phyloP scores from a whole-genome alignment of 148 eudicot genomes.

The Arctostaphylos glauca region DNA sequence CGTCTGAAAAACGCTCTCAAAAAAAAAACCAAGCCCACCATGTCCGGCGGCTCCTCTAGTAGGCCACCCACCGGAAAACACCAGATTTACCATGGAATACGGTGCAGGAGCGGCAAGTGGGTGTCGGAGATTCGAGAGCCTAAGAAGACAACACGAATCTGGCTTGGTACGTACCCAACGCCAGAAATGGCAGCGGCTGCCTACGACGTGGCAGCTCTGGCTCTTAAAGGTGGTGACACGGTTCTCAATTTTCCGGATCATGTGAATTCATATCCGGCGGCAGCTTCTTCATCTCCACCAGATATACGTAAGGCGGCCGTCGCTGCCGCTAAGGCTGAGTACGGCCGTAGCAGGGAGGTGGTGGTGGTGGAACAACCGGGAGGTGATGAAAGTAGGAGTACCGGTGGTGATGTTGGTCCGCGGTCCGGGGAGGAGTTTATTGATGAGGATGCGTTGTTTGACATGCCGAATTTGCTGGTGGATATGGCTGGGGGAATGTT shows the following conservation, averaged over 20 bases:
- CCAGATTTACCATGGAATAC: conserved; percentile 32
- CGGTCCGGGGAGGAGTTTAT: conserved; percentile 8
- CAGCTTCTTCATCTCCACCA: conserved; percentile 22
- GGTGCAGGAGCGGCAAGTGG: conserved; percentile 49
- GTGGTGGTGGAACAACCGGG: not conserved
- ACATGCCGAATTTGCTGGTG: conserved; percentile 50
- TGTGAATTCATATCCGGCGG: conserved; percentile 13
- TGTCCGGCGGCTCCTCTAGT: not conserved
- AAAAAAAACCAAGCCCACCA: not conserved
- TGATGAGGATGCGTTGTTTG: conserved; percentile 48
- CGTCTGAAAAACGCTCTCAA: not conserved
- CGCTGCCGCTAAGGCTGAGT: not conserved
- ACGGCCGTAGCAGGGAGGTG: not conserved
- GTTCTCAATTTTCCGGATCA: conserved; percentile 29
- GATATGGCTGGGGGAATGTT: conserved; percentile 65
- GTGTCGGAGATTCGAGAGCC: conserved; percentile 53
- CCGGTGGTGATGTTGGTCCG: not conserved
- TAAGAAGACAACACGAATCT: conserved; percentile 37
- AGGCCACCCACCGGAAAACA: conserved; percentile 20
- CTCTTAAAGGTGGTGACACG: conserved; percentile 32
- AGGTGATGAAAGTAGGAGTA: not conserved
- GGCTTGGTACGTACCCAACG: conserved; percentile 45
- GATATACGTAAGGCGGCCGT: conserved; percentile 36
- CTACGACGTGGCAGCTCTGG: conserved; percentile 42
- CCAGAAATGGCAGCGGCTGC: conserved; percentile 54